Base-by-base conservation (phyloP, 208 protist species). In the Crithidia bombi region DNA sequence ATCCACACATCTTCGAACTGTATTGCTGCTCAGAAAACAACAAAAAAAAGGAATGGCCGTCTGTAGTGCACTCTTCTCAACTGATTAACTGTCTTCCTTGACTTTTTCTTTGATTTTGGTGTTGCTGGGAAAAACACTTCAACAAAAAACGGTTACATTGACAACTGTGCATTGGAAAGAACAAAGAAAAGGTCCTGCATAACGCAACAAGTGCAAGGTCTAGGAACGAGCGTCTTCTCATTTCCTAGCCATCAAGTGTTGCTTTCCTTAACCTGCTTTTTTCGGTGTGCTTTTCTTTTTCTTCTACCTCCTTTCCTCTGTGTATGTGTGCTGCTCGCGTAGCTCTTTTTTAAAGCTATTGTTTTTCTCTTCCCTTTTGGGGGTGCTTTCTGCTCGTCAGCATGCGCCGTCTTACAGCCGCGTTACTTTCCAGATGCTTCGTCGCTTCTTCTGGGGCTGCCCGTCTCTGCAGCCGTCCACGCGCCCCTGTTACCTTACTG, bases 321-420 rank as follows among this genome's bases (percentile, higher is more conserved):
- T 5, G 43, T 47, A 47, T 23, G 21, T 19, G 15, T 47, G 14
- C 41, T 47, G 41, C 41, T 47, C 15, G 15, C 14, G 41, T 47
- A 21, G 6, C 14, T 5, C 4, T 21, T 52, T 9, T 19, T 25
- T 28, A 2, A 4, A 52, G 30, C 47, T 52, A 30, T 32, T 61
- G 2, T 43, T n/a, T 46, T 46, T 28, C 21, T 28, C 15, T 3
- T 69, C 46, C 41, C 33, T 70, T 57, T 75, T 41, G 2, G 30
- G 11, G 35, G 6, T 33, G 55, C 10, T 63, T 65, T 9, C 33
- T 38, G 25, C 12, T 12, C 21, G 25, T 46, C 25, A 30, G 38
- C 30, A 75, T 75, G 69, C 62, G 55, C 30, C 62, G 61, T 25
- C 65, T 75, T 11, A 58, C 62, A 15, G 39, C 14, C 47, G 61